These are phyloP conservation scores for Martensiomyces pterosporus DNA, from an alignment of 192 early-diverging fungal species.

Conservation along the genomic window DNA sequence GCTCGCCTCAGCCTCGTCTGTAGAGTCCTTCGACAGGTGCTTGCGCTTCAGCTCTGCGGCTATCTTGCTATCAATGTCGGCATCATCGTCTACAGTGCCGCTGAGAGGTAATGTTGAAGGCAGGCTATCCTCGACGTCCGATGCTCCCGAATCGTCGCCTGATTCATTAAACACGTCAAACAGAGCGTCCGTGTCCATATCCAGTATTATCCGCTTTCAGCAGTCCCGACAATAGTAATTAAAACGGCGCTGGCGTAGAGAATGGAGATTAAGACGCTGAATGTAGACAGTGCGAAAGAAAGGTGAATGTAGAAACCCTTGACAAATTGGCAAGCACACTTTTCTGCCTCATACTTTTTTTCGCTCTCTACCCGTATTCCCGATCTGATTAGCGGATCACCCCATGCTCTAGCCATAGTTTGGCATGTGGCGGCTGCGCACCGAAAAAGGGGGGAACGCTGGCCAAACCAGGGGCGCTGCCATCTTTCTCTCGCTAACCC, in stretches of 20 bases:
- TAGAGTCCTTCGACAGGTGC: not conserved
- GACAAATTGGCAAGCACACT: too few relatives aligned
- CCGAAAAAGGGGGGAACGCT: too few relatives aligned
- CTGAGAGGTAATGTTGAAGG: constrained; percentile 2
- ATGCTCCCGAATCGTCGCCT: constrained; percentile 15
- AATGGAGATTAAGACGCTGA: not conserved
- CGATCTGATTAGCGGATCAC: too few relatives aligned
- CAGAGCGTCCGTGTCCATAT: constrained; percentile 37
- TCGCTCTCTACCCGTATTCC: too few relatives aligned
- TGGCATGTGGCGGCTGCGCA: too few relatives aligned
- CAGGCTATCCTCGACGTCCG: constrained; percentile 12
- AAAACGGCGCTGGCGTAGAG: not conserved
- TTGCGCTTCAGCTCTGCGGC: constrained; percentile 7
- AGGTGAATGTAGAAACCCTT: too few relatives aligned
- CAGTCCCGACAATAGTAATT: too few relatives aligned
- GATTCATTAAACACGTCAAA: constrained; percentile 50
- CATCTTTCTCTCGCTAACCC: too few relatives aligned
- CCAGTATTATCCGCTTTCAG: too few relatives aligned
- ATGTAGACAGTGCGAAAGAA: not conserved
- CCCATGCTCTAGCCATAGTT: too few relatives aligned
- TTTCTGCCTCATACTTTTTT: too few relatives aligned
- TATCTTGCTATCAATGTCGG: not conserved
- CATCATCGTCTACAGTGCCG: constrained; percentile 2
- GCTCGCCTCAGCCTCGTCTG: constrained; percentile 11
- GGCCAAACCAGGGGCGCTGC: too few relatives aligned